phyloP scores from a whole-genome alignment of 2,329 filamentous ascomycete genomes.

The Colletotrichum sp. region DNA sequence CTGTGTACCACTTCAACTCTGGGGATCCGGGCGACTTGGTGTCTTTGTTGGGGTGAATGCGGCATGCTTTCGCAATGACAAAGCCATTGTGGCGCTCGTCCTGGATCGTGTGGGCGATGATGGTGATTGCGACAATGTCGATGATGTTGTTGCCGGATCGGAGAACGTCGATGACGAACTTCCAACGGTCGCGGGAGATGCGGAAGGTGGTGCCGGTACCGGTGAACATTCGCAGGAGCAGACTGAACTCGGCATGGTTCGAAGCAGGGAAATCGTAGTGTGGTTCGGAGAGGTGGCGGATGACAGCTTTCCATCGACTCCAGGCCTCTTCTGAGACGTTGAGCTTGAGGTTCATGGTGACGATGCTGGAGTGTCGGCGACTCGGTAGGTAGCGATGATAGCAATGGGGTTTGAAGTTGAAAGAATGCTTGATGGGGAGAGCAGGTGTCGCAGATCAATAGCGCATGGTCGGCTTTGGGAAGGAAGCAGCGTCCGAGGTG shows the following conservation, averaged over 20 bases:
- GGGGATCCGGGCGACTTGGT: neutral
- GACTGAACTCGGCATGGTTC: neutral
- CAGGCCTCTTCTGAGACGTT: neutral
- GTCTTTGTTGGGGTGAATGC: neutral
- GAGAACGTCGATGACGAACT: neutral
- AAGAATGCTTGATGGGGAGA: too few species aligned
- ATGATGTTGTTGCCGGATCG: neutral
- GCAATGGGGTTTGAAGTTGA: too few species aligned
- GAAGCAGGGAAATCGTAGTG: neutral
- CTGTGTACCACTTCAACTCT: neutral
- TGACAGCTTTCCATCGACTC: neutral
- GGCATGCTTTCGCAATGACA: neutral
- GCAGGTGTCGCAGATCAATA: too few species aligned
- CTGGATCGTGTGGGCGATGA: neutral
- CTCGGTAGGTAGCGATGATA: neutral
- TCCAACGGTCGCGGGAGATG: neutral
- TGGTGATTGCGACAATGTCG: neutral
- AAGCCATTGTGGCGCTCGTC: neutral
- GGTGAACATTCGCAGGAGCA: neutral
- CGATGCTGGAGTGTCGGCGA: neutral
- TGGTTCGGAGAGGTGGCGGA: neutral
- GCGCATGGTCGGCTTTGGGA: too few species aligned
- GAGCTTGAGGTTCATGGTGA: neutral
- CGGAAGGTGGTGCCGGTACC: slow-evolving; percentile 10
- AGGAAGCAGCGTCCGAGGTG: too few species aligned